Conservation (phyloP, 345 rosid genomes). For the Triadica sebifera region DNA sequence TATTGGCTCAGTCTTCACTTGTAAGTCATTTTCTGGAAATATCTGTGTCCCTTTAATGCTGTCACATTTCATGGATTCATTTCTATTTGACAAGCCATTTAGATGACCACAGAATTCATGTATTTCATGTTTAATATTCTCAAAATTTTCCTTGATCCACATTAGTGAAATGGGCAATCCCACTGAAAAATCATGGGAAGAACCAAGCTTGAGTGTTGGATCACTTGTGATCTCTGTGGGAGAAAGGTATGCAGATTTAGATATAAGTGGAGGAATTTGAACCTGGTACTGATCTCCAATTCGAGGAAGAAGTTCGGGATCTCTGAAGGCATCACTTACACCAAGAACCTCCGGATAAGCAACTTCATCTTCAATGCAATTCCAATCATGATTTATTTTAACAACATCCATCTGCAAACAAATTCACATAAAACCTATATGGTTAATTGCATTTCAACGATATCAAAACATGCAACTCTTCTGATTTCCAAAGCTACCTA, state of each 20-base stretch:
- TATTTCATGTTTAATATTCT: constrained; percentile 22
- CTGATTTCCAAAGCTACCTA: background rate
- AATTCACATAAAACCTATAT: constrained; percentile 1
- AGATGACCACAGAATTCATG: constrained; percentile 19
- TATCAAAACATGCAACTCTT: background rate
- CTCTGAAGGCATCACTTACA: constrained; percentile 32
- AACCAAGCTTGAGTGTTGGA: constrained; percentile 9
- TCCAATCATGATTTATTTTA: constrained; percentile 25
- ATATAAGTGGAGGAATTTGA: constrained; percentile 44
- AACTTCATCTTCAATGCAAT: constrained; percentile 30
- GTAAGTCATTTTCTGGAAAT: constrained; percentile 6
- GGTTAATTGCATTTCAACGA: background rate
- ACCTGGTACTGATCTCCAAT: constrained; percentile 57
- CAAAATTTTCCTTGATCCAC: constrained; percentile 41
- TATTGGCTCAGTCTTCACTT: constrained; percentile 20
- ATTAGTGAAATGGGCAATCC: constrained; percentile 51
- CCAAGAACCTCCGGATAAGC: constrained; percentile 33
- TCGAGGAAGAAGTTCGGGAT: constrained; percentile 51
- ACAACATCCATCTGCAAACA: constrained; percentile 41
- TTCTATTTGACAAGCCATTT: constrained; percentile 13
- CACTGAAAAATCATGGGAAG: constrained; percentile 24
- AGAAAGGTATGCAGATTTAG: constrained; percentile 18
- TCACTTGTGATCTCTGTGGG: constrained; percentile 15
- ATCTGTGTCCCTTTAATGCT: constrained; percentile 9
- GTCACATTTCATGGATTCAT: constrained; percentile 16